Conservation (phyloP, 2,329 filamentous ascomycete genomes). For the Trichoderma afroharzianum region DNA sequence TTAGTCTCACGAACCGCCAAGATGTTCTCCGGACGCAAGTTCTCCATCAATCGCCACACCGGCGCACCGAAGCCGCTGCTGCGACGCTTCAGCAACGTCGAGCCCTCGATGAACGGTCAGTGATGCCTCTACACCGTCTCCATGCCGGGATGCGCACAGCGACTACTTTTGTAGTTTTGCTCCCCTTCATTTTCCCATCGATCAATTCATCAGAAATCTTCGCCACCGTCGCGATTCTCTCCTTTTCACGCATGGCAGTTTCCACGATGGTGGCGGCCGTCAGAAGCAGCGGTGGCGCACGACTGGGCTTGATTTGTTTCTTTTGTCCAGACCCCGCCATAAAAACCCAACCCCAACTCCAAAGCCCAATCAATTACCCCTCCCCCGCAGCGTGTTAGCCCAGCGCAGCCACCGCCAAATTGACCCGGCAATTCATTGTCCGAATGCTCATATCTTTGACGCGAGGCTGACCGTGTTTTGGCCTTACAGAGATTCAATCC, state of each 20-base stretch:
- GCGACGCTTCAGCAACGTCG: constrained; percentile 57
- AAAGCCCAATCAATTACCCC: constrained; percentile 5
- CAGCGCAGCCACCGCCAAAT: constrained; percentile 1
- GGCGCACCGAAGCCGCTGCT: constrained; percentile 53
- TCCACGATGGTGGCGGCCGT: not conserved
- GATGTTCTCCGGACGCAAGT: constrained; percentile 58
- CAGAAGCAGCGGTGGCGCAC: constrained; percentile 6
- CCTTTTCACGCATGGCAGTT: not conserved
- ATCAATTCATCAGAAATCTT: not conserved
- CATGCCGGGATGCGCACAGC: not conserved
- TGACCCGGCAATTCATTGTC: not conserved
- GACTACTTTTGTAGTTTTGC: not conserved
- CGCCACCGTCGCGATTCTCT: not conserved
- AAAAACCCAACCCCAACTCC: not conserved
- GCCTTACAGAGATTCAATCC: constrained; percentile 66
- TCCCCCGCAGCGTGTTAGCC: constrained; percentile 17
- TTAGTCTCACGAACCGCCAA: constrained; percentile 21
- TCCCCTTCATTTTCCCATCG: not conserved
- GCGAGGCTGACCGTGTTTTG: constrained; percentile 18
- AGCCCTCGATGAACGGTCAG: constrained; percentile 56
- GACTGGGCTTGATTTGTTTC: constrained; percentile 1
- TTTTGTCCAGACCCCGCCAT: constrained; percentile 12
- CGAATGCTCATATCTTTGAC: not conserved
- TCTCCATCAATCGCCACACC: constrained; percentile 64
- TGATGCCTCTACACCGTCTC: constrained; percentile 13